These are phyloP conservation scores for Incumbomyces delicatus DNA, from an alignment of 2,329 filamentous ascomycete species.

Conservation along the genomic window DNA sequence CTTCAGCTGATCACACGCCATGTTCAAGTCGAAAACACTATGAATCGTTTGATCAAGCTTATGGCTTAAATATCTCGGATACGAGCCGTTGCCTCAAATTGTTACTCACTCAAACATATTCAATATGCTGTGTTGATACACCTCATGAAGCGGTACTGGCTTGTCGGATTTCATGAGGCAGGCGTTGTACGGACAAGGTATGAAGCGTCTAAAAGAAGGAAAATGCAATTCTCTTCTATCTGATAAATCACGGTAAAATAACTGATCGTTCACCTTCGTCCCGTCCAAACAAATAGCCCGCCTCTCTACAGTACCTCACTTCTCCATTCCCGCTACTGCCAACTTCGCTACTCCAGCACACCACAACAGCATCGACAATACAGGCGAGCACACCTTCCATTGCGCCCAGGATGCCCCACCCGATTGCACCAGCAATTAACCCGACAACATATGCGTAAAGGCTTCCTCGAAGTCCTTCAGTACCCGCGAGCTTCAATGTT, in stretches of 20 bases:
- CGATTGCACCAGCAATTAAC: conserved; percentile 83
- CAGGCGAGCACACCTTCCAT: conserved; percentile 83
- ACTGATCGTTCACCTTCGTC: conserved; percentile 17
- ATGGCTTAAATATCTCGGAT: no score
- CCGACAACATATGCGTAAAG: conserved; percentile 93
- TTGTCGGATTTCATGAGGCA: no score
- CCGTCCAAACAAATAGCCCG: conserved; percentile 76
- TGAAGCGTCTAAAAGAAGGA: no score
- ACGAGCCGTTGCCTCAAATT: no score
- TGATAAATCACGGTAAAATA: conserved; percentile 13
- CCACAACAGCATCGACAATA: conserved; percentile 76
- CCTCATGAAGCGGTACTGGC: no score
- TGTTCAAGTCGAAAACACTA: no score
- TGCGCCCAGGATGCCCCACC: conserved; percentile 82
- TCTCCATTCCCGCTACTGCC: conserved; percentile 54
- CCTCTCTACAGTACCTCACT: conserved; percentile 79
- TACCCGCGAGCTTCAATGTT: conserved; percentile 53
- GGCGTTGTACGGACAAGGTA: no score
- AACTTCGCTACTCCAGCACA: conserved; percentile 90
- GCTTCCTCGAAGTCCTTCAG: conserved; percentile 58
- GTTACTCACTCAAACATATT: no score
- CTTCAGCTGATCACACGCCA: no score
- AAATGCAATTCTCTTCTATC: neutral
- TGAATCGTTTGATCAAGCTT: no score
- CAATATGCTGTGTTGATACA: no score